Base-by-base conservation (phyloP, 2,329 filamentous ascomycete genomes). In the Cladosporium sp. region DNA sequence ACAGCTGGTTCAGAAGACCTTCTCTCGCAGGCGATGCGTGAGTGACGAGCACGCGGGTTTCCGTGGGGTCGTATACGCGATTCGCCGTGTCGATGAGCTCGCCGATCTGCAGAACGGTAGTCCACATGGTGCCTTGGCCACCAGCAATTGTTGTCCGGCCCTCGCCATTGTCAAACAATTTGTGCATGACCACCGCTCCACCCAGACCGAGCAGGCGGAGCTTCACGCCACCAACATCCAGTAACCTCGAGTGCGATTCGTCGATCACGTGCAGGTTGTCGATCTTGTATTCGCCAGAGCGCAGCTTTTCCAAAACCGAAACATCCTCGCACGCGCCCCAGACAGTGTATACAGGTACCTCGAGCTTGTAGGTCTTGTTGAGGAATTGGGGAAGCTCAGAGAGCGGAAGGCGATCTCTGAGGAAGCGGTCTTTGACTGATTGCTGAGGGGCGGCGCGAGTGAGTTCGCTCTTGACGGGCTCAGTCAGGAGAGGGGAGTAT, bases 271-370 rank as follows among this genome's bases (percentile, higher is more conserved):
- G 90, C 61, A 98, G 82, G 70, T 98, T 98, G 64, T 86, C 85
- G 38, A 98, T 87, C 76, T 96, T 97, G 77, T 98, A 98, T 74
- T 98, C 93, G 60, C 89, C 89, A 10, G 93, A 96, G 58, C 93
- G 83, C 73, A 98, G 95, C 76, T 95, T 96, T 73, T 98, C 93
- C 65, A 98, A 74, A 28, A 98, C 93, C 54, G 93, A 86, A 16
- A 98, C 93, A 78, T 98, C 93, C 73, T 98, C 93, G 68, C 93
- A 98, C 44, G 93, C 93, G 68, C 93, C 93, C 93, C 93, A 98
- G 35, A 98, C 93, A 38, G 93, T 98, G 75, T 96, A 97, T 53
- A 98, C 93, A 0, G 93, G 93, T 54, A 98, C 87, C 57, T 98
- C 91, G 54, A 98, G 84, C 67, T 89, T 95, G 66, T 95, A 80